Evolutionary conservation across 2,329 filamentous ascomycete species (phyloP), one percentile per base, ranked within the genome.

Genomic region (Capronia americana): DNA sequence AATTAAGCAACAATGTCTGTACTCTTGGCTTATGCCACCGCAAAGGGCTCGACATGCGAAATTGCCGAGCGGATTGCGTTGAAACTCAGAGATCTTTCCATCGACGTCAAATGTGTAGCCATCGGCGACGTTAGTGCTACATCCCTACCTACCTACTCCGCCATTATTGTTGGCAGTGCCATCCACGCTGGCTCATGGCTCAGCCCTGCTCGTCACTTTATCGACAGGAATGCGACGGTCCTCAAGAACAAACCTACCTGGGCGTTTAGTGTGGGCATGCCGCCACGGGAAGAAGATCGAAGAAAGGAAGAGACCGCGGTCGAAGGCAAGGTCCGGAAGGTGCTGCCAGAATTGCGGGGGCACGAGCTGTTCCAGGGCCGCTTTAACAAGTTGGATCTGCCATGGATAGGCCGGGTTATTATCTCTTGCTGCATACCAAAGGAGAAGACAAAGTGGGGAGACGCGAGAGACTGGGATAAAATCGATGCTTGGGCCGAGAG

Each of bases 401-500:
- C 38, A 41, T 41, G 38, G 38, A 41, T n/a, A 14, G 14, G 17
- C 5, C 6, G 17, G 38, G 7, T n/a, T 17, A n/a, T 41, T 14
- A 3, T 44, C 24, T 41, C 55, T 14, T 57, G 55, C 34, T 57
- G 32, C 11, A 44, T 57, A 26, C 55, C 32, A 12, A 57, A 41
- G 7, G 55, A 44, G 3, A 57, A 44, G 30, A 34, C 55, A 3
- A 44, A 44, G 24, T 57, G 20, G n/a, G 32, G 38, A 11, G 34
- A 44, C 10, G 30, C 32, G 23, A 38, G 55, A 20, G 55, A 44
- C 38, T 57, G 55, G 55, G 20, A 41, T 14, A n/a, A 57, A 46
- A 57, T 57, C 34, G 24, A 38, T 46, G 20, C 32, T 34, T 41
- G 34, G 32, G 20, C 55, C 2, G 55, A 57, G 4, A 34, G 10